A percentile compares a stretch with the other conserved stretches of the same genome.
These are phyloP conservation scores for Ustilago hordei DNA, from an alignment of 1,284 basidiomycete genomes.

Conservation along the genomic window DNA sequence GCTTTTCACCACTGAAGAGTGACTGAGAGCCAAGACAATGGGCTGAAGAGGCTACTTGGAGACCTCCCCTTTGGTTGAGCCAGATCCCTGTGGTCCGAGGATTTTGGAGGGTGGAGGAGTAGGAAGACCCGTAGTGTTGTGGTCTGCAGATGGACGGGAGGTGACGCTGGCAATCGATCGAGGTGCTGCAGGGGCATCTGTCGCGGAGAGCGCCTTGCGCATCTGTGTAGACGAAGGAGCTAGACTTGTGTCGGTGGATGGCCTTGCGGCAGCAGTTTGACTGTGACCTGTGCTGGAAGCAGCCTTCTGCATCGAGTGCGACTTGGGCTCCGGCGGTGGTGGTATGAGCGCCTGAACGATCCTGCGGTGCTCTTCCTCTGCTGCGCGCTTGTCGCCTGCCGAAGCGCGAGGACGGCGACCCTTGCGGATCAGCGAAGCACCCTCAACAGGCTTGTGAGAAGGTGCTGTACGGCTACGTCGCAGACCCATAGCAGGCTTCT, in stretches of 20 bases:
- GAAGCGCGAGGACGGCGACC: constrained; percentile 45
- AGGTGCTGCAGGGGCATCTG: constrained; percentile 20
- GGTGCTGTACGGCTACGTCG: constrained; percentile 49
- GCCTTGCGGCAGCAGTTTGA: constrained; percentile 18
- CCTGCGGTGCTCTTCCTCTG: constrained; percentile 41
- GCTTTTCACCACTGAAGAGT: neutral
- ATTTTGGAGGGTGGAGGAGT: constrained; percentile 54
- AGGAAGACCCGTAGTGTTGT: constrained; percentile 30
- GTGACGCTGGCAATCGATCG: constrained; percentile 23
- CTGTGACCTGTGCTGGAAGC: constrained; percentile 32
- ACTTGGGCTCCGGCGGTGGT: constrained; percentile 40
- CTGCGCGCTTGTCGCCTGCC: constrained; percentile 41
- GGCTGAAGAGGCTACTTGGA: neutral
- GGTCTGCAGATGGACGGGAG: constrained; percentile 16
- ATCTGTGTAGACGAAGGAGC: constrained; percentile 34
- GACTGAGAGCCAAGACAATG: constrained; percentile 18
- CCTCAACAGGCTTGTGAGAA: constrained; percentile 41
- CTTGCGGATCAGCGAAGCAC: constrained; percentile 33
- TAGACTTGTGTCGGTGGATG: constrained; percentile 21
- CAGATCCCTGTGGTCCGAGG: constrained; percentile 14
- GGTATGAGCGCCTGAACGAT: constrained; percentile 50
- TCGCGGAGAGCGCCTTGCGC: constrained; percentile 38
- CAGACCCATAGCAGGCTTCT: constrained; percentile 35
- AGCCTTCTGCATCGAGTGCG: constrained; percentile 38
- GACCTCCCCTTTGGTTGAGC: constrained; percentile 10